Conservation (phyloP, 495 filamentous ascomycete species). For the Trichocladium uniseriatum region DNA sequence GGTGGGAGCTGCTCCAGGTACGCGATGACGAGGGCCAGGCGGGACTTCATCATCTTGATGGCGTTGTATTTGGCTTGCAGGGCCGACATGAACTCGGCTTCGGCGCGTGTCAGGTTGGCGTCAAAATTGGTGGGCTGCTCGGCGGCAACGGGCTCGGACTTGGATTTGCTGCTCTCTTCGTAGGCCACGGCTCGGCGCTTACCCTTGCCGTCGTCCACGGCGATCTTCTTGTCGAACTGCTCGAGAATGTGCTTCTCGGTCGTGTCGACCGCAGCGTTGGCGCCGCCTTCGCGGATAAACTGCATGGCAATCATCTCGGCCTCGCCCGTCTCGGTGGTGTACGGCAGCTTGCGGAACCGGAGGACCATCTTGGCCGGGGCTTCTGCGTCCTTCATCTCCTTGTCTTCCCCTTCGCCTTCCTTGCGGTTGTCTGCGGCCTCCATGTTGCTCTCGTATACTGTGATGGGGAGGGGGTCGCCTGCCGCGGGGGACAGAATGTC, state of each 20-base stretch:
- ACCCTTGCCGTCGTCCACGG: slow-evolving; percentile 36
- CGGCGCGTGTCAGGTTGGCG: slow-evolving; percentile 56
- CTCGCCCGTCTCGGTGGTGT: slow-evolving; percentile 84
- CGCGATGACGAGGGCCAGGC: slow-evolving; percentile 69
- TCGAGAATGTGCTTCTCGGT: slow-evolving; percentile 25
- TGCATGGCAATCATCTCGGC: slow-evolving; percentile 97
- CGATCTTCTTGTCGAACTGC: slow-evolving; percentile 29
- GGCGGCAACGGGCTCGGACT: slow-evolving; percentile 22
- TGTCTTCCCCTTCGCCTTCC: slow-evolving; percentile 43
- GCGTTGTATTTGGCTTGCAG: slow-evolving; percentile 86
- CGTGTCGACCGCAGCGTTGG: slow-evolving; percentile 58
- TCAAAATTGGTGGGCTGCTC: slow-evolving; percentile 26
- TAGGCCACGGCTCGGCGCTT: slow-evolving; percentile 34
- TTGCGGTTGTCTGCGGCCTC: slow-evolving; percentile 46
- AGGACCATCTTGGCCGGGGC: slow-evolving; percentile 43
- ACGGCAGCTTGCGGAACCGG: slow-evolving; percentile 74
- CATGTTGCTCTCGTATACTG: slow-evolving; percentile 79
- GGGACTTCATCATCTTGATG: slow-evolving; percentile 78
- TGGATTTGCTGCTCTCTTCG: slow-evolving; percentile 24
- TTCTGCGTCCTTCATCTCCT: slow-evolving; percentile 68
- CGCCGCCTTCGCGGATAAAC: slow-evolving; percentile 73
- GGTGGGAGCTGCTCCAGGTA: slow-evolving; percentile 70
- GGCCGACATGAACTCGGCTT: slow-evolving; percentile 60
- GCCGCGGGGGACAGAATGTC: slow-evolving; percentile 43
- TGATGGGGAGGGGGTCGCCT: slow-evolving; percentile 76